Conservation (phyloP, 768 basidiomycete species). For the Amanita rubescens region DNA sequence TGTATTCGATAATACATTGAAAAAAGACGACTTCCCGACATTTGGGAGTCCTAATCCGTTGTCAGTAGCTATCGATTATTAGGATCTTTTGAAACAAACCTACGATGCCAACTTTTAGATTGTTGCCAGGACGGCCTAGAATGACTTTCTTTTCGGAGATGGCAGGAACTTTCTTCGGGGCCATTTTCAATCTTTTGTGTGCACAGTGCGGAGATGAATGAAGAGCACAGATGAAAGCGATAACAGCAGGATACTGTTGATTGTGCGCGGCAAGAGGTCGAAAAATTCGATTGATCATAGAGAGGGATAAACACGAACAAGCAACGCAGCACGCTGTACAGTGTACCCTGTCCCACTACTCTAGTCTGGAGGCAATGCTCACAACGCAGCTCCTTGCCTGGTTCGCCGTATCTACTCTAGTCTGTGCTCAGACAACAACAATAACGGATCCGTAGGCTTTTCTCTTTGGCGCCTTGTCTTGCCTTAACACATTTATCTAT, state of each 20-base stretch:
- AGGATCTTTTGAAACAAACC: constrained; percentile 45
- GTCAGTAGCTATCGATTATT: constrained; percentile 15
- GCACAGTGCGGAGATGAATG: constrained; percentile 25
- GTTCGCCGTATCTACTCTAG: constrained; percentile 14
- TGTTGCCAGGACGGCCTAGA: constrained; percentile 91
- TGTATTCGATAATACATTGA: constrained; percentile 91
- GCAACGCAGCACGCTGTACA: background rate
- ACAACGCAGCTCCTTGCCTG: constrained; percentile 7
- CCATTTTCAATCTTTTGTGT: constrained; percentile 66
- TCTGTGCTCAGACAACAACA: constrained; percentile 41
- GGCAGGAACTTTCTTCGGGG: constrained; percentile 74
- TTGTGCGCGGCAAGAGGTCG: constrained; percentile 8
- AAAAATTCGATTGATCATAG: background rate
- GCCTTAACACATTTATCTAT: constrained; percentile 13
- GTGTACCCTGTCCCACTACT: background rate
- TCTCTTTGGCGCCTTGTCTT: background rate
- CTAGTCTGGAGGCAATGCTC: background rate
- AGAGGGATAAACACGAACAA: background rate
- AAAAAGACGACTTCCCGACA: constrained; percentile 99
- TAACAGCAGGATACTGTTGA: constrained; percentile 2
- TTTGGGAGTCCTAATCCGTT: constrained; percentile 71
- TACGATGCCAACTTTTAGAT: constrained; percentile 98
- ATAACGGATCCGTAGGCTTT: constrained; percentile 37
- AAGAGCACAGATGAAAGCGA: background rate
- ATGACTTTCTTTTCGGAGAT: constrained; percentile 75